phyloP scores from a whole-genome alignment of 202 grass and related monocot genomes.

The Saccharum hybrid region DNA sequence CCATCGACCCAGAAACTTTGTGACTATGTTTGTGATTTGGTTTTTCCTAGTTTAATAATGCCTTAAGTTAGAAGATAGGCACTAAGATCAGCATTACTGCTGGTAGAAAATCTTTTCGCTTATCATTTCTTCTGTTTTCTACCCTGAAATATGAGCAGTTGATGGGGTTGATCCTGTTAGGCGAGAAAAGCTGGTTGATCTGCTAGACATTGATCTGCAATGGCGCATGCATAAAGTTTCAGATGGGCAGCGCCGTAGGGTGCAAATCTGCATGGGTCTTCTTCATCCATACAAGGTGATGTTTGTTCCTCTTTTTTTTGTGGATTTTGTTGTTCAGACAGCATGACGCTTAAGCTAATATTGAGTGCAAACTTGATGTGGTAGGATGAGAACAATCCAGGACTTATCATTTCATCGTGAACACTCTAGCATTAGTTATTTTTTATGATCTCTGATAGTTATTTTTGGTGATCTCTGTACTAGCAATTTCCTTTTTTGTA shows the following conservation, averaged over 20 bases:
- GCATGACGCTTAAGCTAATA: not conserved
- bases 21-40: too few species aligned
- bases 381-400: not conserved
- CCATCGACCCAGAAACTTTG: too few species aligned
- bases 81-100: not conserved
- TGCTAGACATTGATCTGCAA: constrained; percentile 90
- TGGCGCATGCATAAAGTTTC: constrained; percentile 99
- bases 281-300: constrained; percentile 95
- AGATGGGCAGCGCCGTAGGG: constrained; percentile 86
- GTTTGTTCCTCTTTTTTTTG: not conserved
- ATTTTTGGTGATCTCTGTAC: not conserved
- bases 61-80: constrained; percentile 14
- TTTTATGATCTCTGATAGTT: not conserved
- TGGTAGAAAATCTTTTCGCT: not conserved
- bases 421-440: not conserved
- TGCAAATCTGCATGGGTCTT: constrained; percentile 99
- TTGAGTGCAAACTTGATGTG: not conserved
- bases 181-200: constrained; percentile 85
- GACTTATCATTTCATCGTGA: not conserved
- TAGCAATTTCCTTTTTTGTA: not conserved
- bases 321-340: not conserved
- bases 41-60: constrained; percentile 12
- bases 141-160: constrained; percentile 69
- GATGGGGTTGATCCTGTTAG: constrained; percentile 88
- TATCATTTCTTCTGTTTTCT: constrained; percentile 37